A percentile compares a stretch with the other conserved stretches of the same genome.
Conservation (phyloP, 2,329 filamentous ascomycete genomes). For the Aspergillus quadricinctus region DNA sequence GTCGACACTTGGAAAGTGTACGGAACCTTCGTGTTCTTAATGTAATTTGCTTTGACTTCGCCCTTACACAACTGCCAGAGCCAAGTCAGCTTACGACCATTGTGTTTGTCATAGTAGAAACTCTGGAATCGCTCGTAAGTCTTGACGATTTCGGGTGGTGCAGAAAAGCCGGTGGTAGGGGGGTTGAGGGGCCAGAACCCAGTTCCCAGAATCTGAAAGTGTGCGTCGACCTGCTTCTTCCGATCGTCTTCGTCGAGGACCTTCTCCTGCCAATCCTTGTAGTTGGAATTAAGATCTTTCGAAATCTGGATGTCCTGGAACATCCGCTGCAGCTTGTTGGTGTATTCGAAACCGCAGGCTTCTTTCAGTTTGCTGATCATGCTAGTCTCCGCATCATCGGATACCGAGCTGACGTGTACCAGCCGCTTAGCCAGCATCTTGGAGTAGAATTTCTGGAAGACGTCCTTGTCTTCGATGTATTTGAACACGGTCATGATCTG, state of each 20-base stretch:
- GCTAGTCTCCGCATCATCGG: slow-evolving; percentile 94
- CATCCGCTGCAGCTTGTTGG: slow-evolving; percentile 99
- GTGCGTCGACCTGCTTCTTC: slow-evolving; percentile 73
- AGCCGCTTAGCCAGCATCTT: slow-evolving; percentile 92
- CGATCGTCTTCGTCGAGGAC: slow-evolving; percentile 60
- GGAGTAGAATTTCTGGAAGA: slow-evolving; percentile 99
- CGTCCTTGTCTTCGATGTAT: slow-evolving; percentile 99
- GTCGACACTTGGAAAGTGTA: slow-evolving; percentile 97
- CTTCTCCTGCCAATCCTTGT: slow-evolving; percentile 70
- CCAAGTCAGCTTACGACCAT: slow-evolving; percentile 94
- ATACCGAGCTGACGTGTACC: slow-evolving; percentile 91
- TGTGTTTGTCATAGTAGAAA: slow-evolving; percentile 96
- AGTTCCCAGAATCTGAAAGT: slow-evolving; percentile 89
- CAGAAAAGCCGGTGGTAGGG: slow-evolving; percentile 81
- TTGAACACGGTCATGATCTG: slow-evolving; percentile 99
- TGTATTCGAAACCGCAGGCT: slow-evolving; percentile 97
- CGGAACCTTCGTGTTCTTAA: slow-evolving; percentile 81
- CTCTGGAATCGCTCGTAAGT: slow-evolving; percentile 85
- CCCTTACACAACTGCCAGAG: slow-evolving; percentile 98
- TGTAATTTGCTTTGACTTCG: slow-evolving; percentile 90
- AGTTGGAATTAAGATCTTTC: slow-evolving; percentile 89
- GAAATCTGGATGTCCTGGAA: slow-evolving; percentile 99
- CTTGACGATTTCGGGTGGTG: slow-evolving; percentile 76
- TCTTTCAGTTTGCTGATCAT: slow-evolving; percentile 99
- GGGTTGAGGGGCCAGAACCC: slow-evolving; percentile 94